A percentile compares a stretch with the other conserved stretches of the same genome.
Evolutionary conservation across 73 alveolate species (phyloP).

Genomic region (Paraurostyla sp.): DNA sequence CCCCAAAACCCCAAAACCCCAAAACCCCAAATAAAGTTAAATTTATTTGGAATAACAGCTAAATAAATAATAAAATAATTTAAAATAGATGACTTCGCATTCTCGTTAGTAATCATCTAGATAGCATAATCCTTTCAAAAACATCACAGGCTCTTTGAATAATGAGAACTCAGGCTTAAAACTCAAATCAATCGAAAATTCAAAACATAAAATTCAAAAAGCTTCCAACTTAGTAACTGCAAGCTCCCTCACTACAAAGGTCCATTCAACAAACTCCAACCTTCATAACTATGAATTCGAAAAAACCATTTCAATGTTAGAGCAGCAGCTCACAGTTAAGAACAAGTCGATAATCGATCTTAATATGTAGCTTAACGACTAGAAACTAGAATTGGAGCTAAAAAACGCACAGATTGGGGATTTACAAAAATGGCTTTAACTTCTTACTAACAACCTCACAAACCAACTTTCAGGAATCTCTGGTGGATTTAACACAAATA

Average conservation of each 20-base stretch:
- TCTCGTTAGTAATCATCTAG: neutral
- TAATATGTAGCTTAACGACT: neutral
- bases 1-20: neutral
- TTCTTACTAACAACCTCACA: neutral
- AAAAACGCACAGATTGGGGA: neutral
- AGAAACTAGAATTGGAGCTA: neutral
- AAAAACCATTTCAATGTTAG: neutral
- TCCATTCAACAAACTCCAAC: neutral
- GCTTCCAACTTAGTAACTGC: neutral
- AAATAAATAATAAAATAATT: neutral
- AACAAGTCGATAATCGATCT: neutral
- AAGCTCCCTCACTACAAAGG: neutral
- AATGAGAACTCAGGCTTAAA: neutral
- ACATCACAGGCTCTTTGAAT: neutral
- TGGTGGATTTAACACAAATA: neutral
- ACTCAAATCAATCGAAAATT: neutral
- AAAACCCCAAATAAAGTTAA: neutral
- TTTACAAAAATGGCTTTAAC: neutral
- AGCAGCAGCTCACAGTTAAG: neutral
- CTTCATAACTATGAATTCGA: neutral
- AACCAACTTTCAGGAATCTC: neutral
- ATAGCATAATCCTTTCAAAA: neutral
- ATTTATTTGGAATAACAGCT: conserved; percentile 40
- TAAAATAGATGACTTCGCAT: conserved; percentile 9
- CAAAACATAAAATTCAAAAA: neutral